A percentile compares a stretch with the other conserved stretches of the same genome.
Evolutionary conservation across 768 basidiomycete genomes (phyloP).

Genomic region (Auriscalpium orientale): DNA sequence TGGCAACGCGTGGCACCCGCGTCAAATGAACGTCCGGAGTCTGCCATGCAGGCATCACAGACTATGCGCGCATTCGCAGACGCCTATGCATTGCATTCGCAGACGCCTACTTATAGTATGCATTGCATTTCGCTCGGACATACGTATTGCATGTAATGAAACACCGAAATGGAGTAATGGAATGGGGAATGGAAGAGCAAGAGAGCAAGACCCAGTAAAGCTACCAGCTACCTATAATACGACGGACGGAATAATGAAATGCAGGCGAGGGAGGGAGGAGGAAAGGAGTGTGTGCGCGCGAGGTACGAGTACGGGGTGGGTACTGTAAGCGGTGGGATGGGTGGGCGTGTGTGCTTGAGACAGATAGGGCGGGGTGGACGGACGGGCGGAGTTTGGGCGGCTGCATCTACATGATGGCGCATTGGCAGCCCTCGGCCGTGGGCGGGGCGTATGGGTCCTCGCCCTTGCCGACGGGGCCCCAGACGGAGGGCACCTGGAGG

Average conservation of each 20-base stretch:
- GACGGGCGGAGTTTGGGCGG: not conserved
- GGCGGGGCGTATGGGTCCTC: constrained; percentile 90
- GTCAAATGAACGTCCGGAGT: too few species aligned
- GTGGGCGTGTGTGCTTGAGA: not conserved
- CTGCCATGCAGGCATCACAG: too few species aligned
- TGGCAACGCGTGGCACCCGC: too few species aligned
- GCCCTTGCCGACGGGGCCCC: constrained; percentile 88
- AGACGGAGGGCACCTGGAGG: constrained; percentile 82
- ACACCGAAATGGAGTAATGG: too few species aligned
- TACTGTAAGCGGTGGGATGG: not conserved
- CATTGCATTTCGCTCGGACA: too few species aligned
- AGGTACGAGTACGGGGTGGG: not conserved
- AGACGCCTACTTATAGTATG: too few species aligned
- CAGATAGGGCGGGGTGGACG: not conserved
- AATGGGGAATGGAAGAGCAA: too few species aligned
- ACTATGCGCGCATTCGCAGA: too few species aligned
- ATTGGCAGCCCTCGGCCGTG: constrained; percentile 37
- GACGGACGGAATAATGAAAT: not conserved
- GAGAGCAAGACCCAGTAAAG: too few species aligned
- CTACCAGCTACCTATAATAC: not conserved
- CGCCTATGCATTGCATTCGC: too few species aligned
- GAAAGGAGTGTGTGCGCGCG: not conserved
- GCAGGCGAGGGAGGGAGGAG: not conserved
- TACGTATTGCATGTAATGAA: too few species aligned
- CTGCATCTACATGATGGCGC: not conserved